A percentile compares a stretch with the other conserved stretches of the same genome.
Conservation (phyloP, 2,329 filamentous ascomycete genomes). For the Hypocrella siamensis region DNA sequence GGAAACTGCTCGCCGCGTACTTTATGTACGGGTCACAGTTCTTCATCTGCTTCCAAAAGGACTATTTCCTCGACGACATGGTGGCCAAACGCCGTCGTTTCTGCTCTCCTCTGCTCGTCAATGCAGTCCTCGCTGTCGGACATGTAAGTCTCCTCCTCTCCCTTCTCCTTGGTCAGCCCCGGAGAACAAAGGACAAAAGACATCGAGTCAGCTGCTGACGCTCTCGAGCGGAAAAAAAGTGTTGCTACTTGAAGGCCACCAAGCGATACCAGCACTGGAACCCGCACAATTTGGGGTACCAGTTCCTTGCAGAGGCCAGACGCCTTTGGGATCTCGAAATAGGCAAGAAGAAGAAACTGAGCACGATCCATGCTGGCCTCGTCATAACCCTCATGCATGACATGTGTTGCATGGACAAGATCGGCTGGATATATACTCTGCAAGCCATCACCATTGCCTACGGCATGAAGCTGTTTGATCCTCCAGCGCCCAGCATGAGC, state of each 20-base stretch:
- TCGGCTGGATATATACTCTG: slow-evolving; percentile 15
- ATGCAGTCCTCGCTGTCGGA: slow-evolving; percentile 17
- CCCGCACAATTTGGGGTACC: slow-evolving; percentile 16
- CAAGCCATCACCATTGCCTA: slow-evolving; percentile 15
- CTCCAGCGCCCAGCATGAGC: background rate
- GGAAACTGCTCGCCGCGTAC: slow-evolving; percentile 10
- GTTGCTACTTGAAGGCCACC: slow-evolving; percentile 8
- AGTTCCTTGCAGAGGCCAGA: slow-evolving; percentile 19
- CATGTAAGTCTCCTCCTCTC: slow-evolving; percentile 1
- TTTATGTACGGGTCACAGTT: slow-evolving; percentile 16
- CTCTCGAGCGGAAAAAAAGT: too few relatives aligned
- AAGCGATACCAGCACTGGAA: slow-evolving; percentile 18
- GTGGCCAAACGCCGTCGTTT: slow-evolving; percentile 10
- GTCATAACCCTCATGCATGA: slow-evolving; percentile 14
- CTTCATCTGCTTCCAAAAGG: slow-evolving; percentile 17
- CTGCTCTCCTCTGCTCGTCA: slow-evolving; percentile 20
- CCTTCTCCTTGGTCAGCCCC: background rate
- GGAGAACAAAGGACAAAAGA: too few relatives aligned
- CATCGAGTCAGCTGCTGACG: too few relatives aligned
- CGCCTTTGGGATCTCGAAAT: slow-evolving; percentile 19
- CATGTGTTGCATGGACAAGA: slow-evolving; percentile 16
- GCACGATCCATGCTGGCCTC: slow-evolving; percentile 16
- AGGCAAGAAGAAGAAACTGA: slow-evolving; percentile 9
- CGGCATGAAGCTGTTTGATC: slow-evolving; percentile 12
- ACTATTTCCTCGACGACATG: slow-evolving; percentile 20